These are phyloP conservation scores for Astragalus glycyphyllos DNA, from an alignment of 306 rosid genomes.

Conservation along the genomic window DNA sequence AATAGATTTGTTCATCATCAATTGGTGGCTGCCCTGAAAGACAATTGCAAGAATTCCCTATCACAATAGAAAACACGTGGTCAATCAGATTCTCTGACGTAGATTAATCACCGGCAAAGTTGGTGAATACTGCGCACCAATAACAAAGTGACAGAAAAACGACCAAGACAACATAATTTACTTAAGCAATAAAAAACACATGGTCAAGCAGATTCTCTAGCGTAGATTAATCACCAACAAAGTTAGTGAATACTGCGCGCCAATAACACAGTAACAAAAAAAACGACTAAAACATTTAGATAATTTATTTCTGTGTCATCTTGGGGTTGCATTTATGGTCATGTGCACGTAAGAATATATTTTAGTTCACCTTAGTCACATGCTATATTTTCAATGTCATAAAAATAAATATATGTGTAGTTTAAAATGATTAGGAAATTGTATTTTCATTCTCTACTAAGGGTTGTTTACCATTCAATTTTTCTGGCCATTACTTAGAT, in stretches of 20 bases:
- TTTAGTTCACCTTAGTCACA: not conserved
- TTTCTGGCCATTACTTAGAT: not conserved
- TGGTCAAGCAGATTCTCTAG: too few species aligned
- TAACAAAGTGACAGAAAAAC: too few species aligned
- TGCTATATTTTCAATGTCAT: constrained; percentile 4
- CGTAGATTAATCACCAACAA: too few species aligned
- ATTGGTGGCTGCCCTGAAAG: constrained; percentile 77
- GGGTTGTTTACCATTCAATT: not conserved
- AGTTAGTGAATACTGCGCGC: too few species aligned
- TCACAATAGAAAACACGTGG: constrained; percentile 16
- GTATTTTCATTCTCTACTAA: not conserved
- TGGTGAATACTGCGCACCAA: too few species aligned
- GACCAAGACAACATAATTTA: too few species aligned
- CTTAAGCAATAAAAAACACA: too few species aligned
- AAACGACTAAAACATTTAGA: too few species aligned
- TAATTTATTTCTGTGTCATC: not conserved
- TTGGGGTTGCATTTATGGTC: constrained; percentile 21
- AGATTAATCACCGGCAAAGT: too few species aligned
- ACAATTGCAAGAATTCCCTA: constrained; percentile 61
- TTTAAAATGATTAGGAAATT: constrained; percentile 9
- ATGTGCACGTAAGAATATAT: constrained; percentile 7
- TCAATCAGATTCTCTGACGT: too few species aligned
- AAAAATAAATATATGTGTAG: constrained; percentile 1
- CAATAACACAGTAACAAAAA: too few species aligned
- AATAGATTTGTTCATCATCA: constrained; percentile 78